Evolutionary conservation across 169 alveolate genomes (phyloP).

Genomic region (Cryptosporidium parvum): DNA sequence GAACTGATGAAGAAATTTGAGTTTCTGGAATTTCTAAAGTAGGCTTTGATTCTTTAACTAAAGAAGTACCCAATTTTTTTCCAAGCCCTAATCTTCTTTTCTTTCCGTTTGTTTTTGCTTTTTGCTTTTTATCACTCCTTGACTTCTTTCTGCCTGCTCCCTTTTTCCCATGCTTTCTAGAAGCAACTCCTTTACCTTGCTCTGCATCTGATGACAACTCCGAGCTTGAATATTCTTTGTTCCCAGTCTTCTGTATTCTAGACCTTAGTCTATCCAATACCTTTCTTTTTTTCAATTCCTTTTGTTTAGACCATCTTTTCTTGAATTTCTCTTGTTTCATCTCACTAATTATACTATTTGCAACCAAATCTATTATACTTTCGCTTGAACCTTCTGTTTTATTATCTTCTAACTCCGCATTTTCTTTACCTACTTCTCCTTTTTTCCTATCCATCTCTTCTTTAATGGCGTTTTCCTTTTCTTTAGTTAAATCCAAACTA

Average conservation of each 20-base stretch:
- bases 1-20: not conserved
- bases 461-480: not conserved
- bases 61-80: not conserved
- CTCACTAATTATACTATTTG: too few relatives aligned
- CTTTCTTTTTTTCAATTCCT: not conserved
- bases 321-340: too few relatives aligned
- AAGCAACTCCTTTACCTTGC: not conserved
- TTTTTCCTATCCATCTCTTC: constrained; percentile 8
- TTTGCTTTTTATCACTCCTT: too few relatives aligned
- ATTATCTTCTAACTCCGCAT: not conserved
- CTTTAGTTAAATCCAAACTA: constrained; percentile 23
- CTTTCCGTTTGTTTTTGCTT: not conserved
- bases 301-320: too few relatives aligned
- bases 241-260: not conserved
- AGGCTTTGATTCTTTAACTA: not conserved
- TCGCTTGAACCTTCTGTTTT: not conserved
- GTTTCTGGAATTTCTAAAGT: not conserved
- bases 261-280: not conserved
- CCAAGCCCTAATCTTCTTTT: not conserved
- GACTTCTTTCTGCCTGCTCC: not conserved
- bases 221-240: not conserved
- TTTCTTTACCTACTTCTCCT: not conserved
- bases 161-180: not conserved
- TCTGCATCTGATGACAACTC: not conserved
- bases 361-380: too few relatives aligned